These are phyloP conservation scores for Exsudoporus frostii DNA, from an alignment of 768 basidiomycete species.

Conservation along the genomic window DNA sequence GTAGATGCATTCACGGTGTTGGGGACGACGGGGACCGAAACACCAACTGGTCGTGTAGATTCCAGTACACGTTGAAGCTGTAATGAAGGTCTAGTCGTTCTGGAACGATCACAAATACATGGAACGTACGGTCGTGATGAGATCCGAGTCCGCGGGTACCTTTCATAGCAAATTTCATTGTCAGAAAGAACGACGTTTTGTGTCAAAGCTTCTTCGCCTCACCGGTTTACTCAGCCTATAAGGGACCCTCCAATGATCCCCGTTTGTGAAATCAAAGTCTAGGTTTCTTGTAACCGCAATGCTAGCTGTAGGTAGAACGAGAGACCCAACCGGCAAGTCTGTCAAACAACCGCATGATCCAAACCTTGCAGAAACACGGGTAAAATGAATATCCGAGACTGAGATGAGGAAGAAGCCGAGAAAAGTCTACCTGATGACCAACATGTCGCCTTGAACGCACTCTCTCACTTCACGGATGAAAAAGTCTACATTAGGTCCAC, in stretches of 20 bases:
- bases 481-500: slow-evolving; percentile 79
- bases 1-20: slow-evolving; percentile 70
- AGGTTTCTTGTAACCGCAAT: slow-evolving; percentile 72
- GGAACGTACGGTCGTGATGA: slow-evolving; percentile 48
- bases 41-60: slow-evolving; percentile 41
- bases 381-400: neutral
- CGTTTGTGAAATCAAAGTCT: slow-evolving; percentile 66
- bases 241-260: slow-evolving; percentile 38
- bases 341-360: slow-evolving; percentile 77
- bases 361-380: slow-evolving; percentile 42
- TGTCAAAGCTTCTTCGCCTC: slow-evolving; percentile 8
- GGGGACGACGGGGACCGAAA: slow-evolving; percentile 37
- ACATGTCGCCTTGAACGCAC: slow-evolving; percentile 60
- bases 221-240: slow-evolving; percentile 72
- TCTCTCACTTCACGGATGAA: slow-evolving; percentile 80
- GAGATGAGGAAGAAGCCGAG: neutral
- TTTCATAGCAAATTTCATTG: slow-evolving; percentile 19
- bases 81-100: slow-evolving; percentile 5
- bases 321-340: slow-evolving; percentile 68
- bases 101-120: neutral
- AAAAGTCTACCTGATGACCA: slow-evolving; percentile 44
- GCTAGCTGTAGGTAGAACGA: slow-evolving; percentile 68
- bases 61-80: slow-evolving; percentile 49
- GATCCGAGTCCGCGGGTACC: slow-evolving; percentile 57
- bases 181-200: slow-evolving; percentile 1